Evolutionary conservation across 345 rosid species (phyloP), one percentile per base, ranked within the genome.

Genomic region (Pistacia integerrima): DNA sequence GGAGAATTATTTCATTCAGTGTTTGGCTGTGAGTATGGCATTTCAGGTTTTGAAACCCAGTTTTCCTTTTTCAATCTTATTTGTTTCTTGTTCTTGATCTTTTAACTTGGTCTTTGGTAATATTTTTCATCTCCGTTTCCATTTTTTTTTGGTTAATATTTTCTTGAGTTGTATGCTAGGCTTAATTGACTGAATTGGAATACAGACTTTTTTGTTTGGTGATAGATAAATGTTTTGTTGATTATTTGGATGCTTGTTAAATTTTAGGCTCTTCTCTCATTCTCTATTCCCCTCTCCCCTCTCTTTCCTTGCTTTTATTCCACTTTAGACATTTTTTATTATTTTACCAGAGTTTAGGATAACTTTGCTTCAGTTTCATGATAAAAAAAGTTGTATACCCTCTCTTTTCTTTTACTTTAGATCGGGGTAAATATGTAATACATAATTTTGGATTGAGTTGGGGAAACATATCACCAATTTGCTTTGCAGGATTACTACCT

Each of bases 401-500:
- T 48, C 65, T 16, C 0, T 61, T 12, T 14, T 58, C 22, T 69
- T 52, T 33, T 52, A 30, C 58, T 49, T 68, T 68, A 68, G n/a
- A 25, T 68, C 9, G 1, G 35, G 58, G 12, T 22, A 49, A 48
- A 49, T 52, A 12, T 28, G 17, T 46, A 67, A 22, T 69, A 69
- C 4, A 8, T 35, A 4, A 14, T 60, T 44, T 12, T 9, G 7
- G 10, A 4, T 59, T 59, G 25, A 59, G 22, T 36, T 58, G 44
- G 41, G 36, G 35, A 25, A 3, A 60, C 17, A 18, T 76, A 76
- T 61, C 48, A 71, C 64, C 70, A 65, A 67, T 17, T 52, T 78
- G 59, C 68, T 79, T 79, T 76, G 67, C 82, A 91, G 99, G 81
- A 78, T 85, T 96, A 76, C 65, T 93, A 62, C 90, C 89, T 4